A percentile compares a stretch with the other conserved stretches of the same genome.
Conservation (phyloP, 306 rosid species). For the Glycyrrhiza uralensis region DNA sequence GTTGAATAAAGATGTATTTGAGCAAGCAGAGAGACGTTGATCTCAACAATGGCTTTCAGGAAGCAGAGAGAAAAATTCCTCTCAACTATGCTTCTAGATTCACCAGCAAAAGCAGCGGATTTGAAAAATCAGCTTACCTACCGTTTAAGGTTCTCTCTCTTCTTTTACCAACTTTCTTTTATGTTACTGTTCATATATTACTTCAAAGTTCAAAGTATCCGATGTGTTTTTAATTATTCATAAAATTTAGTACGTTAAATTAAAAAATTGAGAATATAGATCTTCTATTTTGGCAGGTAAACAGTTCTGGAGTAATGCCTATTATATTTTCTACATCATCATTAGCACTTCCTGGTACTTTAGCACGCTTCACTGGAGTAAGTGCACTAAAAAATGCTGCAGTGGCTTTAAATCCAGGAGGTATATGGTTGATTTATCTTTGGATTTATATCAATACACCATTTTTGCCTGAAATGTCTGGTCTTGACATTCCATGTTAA, state of each 20-base stretch:
- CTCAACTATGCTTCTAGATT: constrained; percentile 91
- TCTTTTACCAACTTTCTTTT: constrained; percentile 8
- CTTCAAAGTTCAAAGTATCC: constrained; percentile 5
- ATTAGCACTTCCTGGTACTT: constrained; percentile 91
- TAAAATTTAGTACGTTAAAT: neutral
- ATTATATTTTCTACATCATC: constrained; percentile 94
- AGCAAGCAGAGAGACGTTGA: constrained; percentile 25
- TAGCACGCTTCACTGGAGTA: constrained; percentile 92
- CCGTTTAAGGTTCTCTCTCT: constrained; percentile 75
- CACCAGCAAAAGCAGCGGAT: constrained; percentile 70
- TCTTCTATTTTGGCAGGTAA: constrained; percentile 59
- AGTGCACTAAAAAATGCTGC: constrained; percentile 75
- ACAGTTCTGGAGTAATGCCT: constrained; percentile 98
- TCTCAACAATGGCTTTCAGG: constrained; percentile 64
- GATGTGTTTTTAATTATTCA: neutral
- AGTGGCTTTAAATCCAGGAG: constrained; percentile 85
- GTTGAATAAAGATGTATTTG: constrained; percentile 16
- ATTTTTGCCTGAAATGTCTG: neutral
- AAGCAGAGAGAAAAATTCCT: constrained; percentile 98
- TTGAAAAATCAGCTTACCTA: constrained; percentile 85
- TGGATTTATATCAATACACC: neutral
- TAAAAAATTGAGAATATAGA: constrained; percentile 16
- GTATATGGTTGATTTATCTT: constrained; percentile 32
- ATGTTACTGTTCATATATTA: constrained; percentile 11
- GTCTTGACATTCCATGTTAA: neutral